phyloP scores from a whole-genome alignment of 768 basidiomycete species.

The Paxillus rubicundulus region DNA sequence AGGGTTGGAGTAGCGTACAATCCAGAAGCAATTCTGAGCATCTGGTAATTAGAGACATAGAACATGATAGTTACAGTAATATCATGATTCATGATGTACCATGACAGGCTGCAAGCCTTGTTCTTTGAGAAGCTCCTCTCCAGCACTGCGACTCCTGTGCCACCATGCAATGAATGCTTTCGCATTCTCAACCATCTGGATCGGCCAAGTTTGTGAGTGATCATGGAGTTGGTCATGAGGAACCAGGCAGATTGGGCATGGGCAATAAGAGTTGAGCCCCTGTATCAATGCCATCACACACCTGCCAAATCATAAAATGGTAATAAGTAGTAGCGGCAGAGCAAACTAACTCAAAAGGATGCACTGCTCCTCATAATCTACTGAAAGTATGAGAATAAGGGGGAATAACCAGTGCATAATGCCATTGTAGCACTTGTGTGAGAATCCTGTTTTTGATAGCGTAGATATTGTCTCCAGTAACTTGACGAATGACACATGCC shows the following conservation, averaged over 20 bases:
- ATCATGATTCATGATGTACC: background rate
- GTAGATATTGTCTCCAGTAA: slow-evolving; percentile 26
- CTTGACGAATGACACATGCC: slow-evolving; percentile 32
- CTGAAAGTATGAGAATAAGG: slow-evolving; percentile 35
- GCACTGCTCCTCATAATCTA: slow-evolving; percentile 47
- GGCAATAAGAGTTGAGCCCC: slow-evolving; percentile 24
- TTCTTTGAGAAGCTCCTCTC: slow-evolving; percentile 15
- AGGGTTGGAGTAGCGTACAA: too few species aligned
- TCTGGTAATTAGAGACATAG: too few species aligned
- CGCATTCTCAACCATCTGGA: slow-evolving; percentile 21
- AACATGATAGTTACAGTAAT: too few species aligned
- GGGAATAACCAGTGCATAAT: slow-evolving; percentile 32
- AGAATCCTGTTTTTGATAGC: slow-evolving; percentile 21
- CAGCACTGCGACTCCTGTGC: background rate
- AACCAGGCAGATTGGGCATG: slow-evolving; percentile 39
- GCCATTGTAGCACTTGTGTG: slow-evolving; percentile 19
- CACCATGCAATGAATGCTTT: slow-evolving; percentile 1
- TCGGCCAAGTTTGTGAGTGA: slow-evolving; percentile 10
- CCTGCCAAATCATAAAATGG: slow-evolving; percentile 16
- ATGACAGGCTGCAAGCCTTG: slow-evolving; percentile 13
- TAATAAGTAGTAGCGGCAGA: too few species aligned
- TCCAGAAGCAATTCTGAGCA: too few species aligned
- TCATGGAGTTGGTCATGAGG: slow-evolving; percentile 22
- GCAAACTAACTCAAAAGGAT: too few species aligned
- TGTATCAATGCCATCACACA: slow-evolving; percentile 36